Percentiles rank a stretch among this genome's conserved stretches.
These are phyloP conservation scores for Rosa rugosa DNA, from an alignment of 306 rosid genomes.

Conservation along the genomic window DNA sequence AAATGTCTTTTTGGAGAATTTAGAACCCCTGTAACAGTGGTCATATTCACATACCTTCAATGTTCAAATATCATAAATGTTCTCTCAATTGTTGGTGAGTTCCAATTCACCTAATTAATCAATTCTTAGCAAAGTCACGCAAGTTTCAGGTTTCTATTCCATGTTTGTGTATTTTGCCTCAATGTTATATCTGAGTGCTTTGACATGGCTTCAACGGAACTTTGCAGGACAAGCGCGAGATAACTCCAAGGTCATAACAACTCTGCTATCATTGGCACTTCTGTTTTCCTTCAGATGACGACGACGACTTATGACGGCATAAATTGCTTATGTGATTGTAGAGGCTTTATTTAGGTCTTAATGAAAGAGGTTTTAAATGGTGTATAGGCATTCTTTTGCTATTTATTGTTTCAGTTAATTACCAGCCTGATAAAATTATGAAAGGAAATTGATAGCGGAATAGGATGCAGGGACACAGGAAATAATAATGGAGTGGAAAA, in stretches of 20 bases:
- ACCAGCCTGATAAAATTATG: not conserved
- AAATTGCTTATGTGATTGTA: not conserved
- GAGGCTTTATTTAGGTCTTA: not conserved
- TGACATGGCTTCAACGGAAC: not conserved
- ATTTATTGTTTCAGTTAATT: not conserved
- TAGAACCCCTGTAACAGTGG: constrained; percentile 4
- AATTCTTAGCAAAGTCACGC: not conserved
- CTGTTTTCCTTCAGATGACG: not conserved
- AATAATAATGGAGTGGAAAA: not conserved
- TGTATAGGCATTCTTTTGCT: not conserved
- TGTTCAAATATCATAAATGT: not conserved
- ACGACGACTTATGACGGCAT: not conserved
- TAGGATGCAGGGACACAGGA: not conserved
- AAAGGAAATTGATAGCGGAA: not conserved
- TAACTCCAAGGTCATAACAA: not conserved
- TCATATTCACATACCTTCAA: not conserved
- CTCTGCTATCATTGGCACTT: not conserved
- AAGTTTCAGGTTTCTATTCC: constrained; percentile 2
- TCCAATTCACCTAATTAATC: not conserved
- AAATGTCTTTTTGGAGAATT: not conserved
- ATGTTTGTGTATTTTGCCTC: not conserved
- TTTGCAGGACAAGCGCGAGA: not conserved
- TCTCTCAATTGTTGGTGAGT: not conserved
- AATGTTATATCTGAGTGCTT: not conserved
- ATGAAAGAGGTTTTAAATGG: not conserved